A percentile compares a stretch with the other conserved stretches of the same genome.
phyloP scores from a whole-genome alignment of 257 asterid genomes.

The Forsythia suspensa region DNA sequence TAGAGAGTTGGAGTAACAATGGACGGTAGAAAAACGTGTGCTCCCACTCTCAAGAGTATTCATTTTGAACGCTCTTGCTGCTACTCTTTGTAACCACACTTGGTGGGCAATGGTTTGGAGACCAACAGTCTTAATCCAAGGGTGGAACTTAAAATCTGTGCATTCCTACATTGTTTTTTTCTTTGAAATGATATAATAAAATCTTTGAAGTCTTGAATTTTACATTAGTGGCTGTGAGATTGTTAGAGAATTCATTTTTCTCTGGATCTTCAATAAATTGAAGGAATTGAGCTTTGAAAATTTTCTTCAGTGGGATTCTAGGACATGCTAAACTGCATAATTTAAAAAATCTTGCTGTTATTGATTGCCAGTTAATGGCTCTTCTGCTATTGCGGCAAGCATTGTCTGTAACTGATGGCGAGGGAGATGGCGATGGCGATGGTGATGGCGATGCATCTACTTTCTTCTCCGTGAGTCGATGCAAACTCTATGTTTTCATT shows the following conservation, averaged over 20 bases:
- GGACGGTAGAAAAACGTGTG: neutral
- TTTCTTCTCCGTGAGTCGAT: constrained; percentile 63
- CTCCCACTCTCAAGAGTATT: neutral
- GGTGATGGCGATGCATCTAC: constrained; percentile 23
- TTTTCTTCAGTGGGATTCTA: neutral
- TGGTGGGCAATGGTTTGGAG: too few relatives aligned
- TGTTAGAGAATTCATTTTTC: neutral
- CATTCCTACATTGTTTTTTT: too few relatives aligned
- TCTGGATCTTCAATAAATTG: neutral
- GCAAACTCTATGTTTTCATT: constrained; percentile 7
- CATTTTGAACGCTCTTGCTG: neutral
- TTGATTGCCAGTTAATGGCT: constrained; percentile 77
- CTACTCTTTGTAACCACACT: neutral
- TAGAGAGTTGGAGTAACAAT: too few relatives aligned
- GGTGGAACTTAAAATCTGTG: too few relatives aligned
- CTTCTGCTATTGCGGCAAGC: constrained; percentile 93
- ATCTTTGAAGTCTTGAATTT: neutral
- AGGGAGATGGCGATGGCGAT: constrained; percentile 46
- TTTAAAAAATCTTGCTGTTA: neutral
- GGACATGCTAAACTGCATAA: neutral
- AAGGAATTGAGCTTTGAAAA: neutral
- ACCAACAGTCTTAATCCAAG: too few relatives aligned
- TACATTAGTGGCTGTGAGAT: neutral
- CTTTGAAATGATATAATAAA: too few relatives aligned
- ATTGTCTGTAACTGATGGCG: constrained; percentile 49